A percentile compares a stretch with the other conserved stretches of the same genome.
Evolutionary conservation across 2,329 filamentous ascomycete species (phyloP).

Genomic region (Monilinia laxa): DNA sequence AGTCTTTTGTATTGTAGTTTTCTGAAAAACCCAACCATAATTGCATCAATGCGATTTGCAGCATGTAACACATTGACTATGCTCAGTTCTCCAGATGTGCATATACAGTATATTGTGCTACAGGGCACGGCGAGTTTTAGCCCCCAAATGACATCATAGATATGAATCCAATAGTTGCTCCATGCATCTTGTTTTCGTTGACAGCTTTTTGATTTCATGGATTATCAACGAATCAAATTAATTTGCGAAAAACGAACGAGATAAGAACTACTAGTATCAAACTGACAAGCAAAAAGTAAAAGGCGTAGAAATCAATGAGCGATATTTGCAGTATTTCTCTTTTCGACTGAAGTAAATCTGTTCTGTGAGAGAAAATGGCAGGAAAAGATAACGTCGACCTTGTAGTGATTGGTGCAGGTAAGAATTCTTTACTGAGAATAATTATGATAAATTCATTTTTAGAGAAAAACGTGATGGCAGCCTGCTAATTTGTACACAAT

Average conservation of each 20-base stretch:
- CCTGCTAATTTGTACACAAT: background rate
- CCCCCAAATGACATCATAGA: background rate
- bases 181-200: background rate
- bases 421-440: background rate
- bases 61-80: too few relatives aligned
- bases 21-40: background rate
- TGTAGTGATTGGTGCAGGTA: conserved; percentile 20
- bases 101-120: background rate
- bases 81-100: background rate
- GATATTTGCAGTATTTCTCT: background rate
- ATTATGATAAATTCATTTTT: background rate
- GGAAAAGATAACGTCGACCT: conserved; percentile 2
- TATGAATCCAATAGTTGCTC: background rate
- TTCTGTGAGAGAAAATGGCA: background rate
- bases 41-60: background rate
- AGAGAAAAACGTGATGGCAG: background rate
- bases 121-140: background rate
- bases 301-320: background rate
- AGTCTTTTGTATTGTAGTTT: background rate
- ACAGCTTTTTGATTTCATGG: background rate
- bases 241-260: background rate
- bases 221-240: background rate
- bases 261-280: background rate
- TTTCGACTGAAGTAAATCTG: background rate
- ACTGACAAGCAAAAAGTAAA: background rate